phyloP scores from a whole-genome alignment of 1,284 basidiomycete genomes.

The Ustilago xerochloae region DNA sequence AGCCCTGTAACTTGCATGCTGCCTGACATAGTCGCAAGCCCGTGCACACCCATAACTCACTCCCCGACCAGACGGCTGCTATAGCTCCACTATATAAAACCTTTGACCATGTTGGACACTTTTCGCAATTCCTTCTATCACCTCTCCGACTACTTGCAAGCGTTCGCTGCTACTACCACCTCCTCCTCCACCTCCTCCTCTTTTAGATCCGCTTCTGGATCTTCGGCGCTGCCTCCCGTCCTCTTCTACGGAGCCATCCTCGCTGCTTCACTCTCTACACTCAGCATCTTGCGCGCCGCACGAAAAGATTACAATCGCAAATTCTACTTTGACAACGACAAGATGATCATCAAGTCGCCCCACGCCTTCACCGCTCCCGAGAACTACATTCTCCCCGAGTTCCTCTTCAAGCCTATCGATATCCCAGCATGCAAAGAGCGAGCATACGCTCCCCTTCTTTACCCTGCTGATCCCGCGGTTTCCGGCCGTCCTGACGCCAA shows the following conservation, averaged over 20 bases:
- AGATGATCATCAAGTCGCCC: constrained; percentile 55
- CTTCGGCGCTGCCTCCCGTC: constrained; percentile 5
- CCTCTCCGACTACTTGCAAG: constrained; percentile 28
- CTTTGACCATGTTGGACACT: constrained; percentile 12
- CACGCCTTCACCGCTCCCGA: constrained; percentile 39
- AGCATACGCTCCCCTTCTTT: constrained; percentile 39
- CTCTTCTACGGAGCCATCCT: constrained; percentile 27
- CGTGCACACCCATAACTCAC: not conserved
- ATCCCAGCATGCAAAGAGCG: constrained; percentile 35
- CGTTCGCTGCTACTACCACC: constrained; percentile 6
- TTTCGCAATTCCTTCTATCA: constrained; percentile 20
- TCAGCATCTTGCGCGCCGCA: constrained; percentile 17
- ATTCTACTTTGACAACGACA: constrained; percentile 27
- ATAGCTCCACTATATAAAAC: constrained; percentile 14
- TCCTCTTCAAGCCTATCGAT: constrained; percentile 53
- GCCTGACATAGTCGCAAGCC: not conserved
- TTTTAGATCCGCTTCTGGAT: not conserved
- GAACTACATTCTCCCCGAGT: constrained; percentile 51
- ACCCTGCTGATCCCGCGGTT: constrained; percentile 40
- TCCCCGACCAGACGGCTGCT: not conserved
- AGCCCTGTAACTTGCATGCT: not conserved
- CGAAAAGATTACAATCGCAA: constrained; percentile 27
- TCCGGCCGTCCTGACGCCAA: constrained; percentile 38
- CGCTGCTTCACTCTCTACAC: constrained; percentile 14
- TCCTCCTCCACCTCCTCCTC: constrained; percentile 9